Conservation (phyloP, 1,284 basidiomycete genomes). For the Porphyrellus sp. region DNA sequence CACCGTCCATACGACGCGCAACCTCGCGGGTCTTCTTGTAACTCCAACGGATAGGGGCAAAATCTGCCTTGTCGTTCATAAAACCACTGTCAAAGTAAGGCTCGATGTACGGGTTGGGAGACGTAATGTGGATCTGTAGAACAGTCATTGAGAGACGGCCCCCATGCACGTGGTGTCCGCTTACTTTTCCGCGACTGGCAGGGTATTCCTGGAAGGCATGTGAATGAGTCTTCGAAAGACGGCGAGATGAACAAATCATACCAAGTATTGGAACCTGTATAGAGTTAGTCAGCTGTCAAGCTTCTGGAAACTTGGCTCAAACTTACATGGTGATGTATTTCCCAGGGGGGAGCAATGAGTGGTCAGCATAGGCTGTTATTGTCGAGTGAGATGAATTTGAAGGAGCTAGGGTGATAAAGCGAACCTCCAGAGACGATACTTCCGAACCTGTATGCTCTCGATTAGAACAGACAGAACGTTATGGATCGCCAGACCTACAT, state of each 20-base stretch:
- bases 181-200: conserved; percentile 60
- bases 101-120: conserved; percentile 57
- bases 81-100: conserved; percentile 69
- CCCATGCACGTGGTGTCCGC: conserved; percentile 4
- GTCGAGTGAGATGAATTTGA: background rate
- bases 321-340: conserved; percentile 64
- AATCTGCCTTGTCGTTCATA: conserved; percentile 75
- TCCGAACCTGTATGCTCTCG: conserved; percentile 45
- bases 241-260: conserved; percentile 1
- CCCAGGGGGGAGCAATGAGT: conserved; percentile 63
- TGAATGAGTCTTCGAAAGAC: background rate
- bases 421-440: conserved; percentile 60
- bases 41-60: conserved; percentile 72
- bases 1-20: conserved; percentile 70
- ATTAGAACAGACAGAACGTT: background rate
- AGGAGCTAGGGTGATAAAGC: background rate
- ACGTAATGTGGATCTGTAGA: conserved; percentile 60
- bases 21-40: conserved; percentile 74
- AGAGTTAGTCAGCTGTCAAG: background rate
- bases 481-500: conserved; percentile 40
- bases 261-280: conserved; percentile 58
- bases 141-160: conserved; percentile 4
- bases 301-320: background rate
- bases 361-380: conserved; percentile 61
- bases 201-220: conserved; percentile 49